Conservation (phyloP, 345 rosid genomes). For the Garcia nutans region DNA sequence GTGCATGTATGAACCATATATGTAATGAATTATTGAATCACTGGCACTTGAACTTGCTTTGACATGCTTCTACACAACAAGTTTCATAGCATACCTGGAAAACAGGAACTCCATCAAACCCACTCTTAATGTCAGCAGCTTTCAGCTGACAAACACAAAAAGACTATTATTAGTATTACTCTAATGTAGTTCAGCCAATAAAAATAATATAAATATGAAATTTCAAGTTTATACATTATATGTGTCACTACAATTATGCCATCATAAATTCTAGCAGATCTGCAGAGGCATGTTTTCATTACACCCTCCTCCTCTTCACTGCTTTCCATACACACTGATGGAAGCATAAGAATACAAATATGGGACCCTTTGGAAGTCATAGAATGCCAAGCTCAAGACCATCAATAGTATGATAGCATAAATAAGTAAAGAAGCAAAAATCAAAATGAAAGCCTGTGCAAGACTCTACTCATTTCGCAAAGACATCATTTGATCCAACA, state of each 20-base stretch:
- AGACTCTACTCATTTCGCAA: neutral
- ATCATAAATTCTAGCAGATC: neutral
- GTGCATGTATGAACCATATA: neutral
- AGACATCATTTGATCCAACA: neutral
- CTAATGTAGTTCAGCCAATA: neutral
- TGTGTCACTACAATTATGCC: neutral
- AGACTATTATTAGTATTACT: conserved; percentile 13
- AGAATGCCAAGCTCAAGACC: neutral
- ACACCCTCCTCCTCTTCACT: neutral
- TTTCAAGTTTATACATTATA: neutral
- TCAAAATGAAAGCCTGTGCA: neutral
- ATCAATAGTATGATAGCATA: neutral
- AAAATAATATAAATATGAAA: neutral
- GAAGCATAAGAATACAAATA: neutral
- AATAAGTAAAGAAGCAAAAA: neutral
- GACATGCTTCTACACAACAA: neutral
- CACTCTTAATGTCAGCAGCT: conserved; percentile 47
- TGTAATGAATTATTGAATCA: neutral
- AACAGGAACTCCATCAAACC: conserved; percentile 96
- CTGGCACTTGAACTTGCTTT: neutral
- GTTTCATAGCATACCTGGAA: conserved; percentile 61
- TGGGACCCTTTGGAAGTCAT: neutral
- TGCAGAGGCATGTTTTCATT: neutral
- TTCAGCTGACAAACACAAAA: conserved; percentile 51
- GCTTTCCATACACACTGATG: neutral